Percentiles rank a stretch among this genome's conserved stretches.
Conservation (phyloP, 768 basidiomycete genomes). For the Mycena vitilis region DNA sequence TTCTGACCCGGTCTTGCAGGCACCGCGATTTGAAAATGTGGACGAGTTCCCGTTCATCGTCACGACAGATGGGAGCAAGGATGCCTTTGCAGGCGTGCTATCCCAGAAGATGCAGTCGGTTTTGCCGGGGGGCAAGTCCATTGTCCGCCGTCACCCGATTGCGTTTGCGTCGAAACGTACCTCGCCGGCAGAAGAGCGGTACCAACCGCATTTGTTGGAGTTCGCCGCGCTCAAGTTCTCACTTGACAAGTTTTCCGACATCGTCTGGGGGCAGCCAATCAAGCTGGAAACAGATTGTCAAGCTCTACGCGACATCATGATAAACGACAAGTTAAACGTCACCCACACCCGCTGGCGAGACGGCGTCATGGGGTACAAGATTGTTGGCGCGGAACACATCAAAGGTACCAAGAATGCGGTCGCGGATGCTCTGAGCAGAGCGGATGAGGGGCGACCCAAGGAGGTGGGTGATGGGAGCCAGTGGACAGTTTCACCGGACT, state of each 20-base stretch:
- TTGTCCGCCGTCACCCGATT: constrained; percentile 42
- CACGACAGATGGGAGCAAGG: constrained; percentile 44
- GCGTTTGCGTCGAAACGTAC: constrained; percentile 50
- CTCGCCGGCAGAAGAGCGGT: constrained; percentile 44
- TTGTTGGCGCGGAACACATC: constrained; percentile 36
- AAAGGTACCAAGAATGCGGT: constrained; percentile 39
- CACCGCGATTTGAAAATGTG: constrained; percentile 39
- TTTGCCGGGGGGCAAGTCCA: constrained; percentile 28
- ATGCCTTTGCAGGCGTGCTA: constrained; percentile 43
- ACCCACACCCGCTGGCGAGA: constrained; percentile 45
- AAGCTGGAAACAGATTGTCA: constrained; percentile 33
- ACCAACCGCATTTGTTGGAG: constrained; percentile 47
- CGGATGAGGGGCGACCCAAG: constrained; percentile 5
- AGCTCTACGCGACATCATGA: constrained; percentile 41
- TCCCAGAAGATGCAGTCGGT: constrained; percentile 36
- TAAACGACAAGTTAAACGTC: constrained; percentile 37
- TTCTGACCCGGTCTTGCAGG: constrained; percentile 37
- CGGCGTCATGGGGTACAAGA: constrained; percentile 39
- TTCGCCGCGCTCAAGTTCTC: constrained; percentile 41
- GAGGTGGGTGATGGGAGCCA: constrained; percentile 20
- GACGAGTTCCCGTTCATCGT: constrained; percentile 45
- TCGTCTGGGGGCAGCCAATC: constrained; percentile 41
- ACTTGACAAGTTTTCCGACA: constrained; percentile 37
- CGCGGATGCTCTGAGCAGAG: constrained; percentile 39
- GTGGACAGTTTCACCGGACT: constrained; percentile 42